Percentiles rank a stretch among this genome's conserved stretches.
These are phyloP conservation scores for Scutellaria barbata DNA, from an alignment of 257 asterid species.

Conservation along the genomic window DNA sequence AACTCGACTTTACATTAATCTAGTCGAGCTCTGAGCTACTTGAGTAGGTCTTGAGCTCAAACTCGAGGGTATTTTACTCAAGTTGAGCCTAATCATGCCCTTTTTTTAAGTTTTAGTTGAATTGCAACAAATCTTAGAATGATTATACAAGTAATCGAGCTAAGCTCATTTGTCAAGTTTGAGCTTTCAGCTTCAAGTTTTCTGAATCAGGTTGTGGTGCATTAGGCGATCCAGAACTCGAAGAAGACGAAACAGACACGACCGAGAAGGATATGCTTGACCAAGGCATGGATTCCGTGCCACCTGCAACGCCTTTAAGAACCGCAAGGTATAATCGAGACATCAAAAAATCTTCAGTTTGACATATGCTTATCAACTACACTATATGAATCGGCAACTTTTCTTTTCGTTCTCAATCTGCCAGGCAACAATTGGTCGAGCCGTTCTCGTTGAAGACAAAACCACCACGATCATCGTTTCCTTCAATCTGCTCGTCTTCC, in stretches of 20 bases:
- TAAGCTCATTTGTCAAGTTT: too few species aligned
- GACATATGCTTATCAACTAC: neutral
- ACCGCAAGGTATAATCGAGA: conserved; percentile 49
- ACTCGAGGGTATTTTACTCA: too few species aligned
- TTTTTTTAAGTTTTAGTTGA: too few species aligned
- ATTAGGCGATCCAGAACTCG: conserved; percentile 55
- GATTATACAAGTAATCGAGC: too few species aligned
- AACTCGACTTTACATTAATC: too few species aligned
- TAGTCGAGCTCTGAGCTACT: too few species aligned
- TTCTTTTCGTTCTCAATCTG: neutral
- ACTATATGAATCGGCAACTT: neutral
- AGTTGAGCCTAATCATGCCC: too few species aligned
- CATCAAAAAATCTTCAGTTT: neutral
- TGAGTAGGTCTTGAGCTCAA: too few species aligned
- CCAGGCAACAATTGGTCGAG: conserved; percentile 42
- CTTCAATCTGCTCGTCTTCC: conserved; percentile 51
- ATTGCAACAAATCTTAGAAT: too few species aligned
- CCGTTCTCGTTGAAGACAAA: conserved; percentile 44
- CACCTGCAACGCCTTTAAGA: conserved; percentile 65
- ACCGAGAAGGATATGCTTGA: conserved; percentile 42
- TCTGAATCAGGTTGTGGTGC: conserved; percentile 46
- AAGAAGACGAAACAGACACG: conserved; percentile 57
- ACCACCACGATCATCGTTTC: conserved; percentile 61
- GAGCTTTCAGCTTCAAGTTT: too few species aligned
- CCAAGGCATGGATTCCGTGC: conserved; percentile 47